Percentiles rank a stretch among this genome's conserved stretches.
Conservation (phyloP, 169 alveolate species). For the Plasmodium vivax region DNA sequence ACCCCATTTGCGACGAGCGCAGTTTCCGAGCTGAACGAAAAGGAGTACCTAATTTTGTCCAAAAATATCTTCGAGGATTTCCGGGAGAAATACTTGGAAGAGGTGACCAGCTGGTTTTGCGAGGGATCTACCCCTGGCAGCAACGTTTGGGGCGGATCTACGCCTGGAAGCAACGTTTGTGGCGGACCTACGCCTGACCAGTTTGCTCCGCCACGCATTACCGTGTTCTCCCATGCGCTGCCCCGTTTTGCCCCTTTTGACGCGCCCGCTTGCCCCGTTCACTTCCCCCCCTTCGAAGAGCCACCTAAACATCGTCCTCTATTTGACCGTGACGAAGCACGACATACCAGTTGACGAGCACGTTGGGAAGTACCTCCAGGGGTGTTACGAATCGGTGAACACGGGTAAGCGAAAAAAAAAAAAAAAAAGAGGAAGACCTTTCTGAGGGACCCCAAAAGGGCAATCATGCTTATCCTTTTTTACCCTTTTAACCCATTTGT, state of each 20-base stretch:
- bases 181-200: neutral
- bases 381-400: conserved; percentile 17
- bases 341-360: conserved; percentile 12
- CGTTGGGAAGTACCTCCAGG: conserved; percentile 33
- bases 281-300: conserved; percentile 1
- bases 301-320: conserved; percentile 20
- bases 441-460: neutral
- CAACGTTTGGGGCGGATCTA: too few species aligned
- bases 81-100: conserved; percentile 51
- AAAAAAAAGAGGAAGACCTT: neutral
- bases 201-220: neutral
- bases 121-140: too few species aligned
- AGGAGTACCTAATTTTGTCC: conserved; percentile 50
- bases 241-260: neutral
- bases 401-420: neutral
- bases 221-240: neutral
- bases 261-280: neutral
- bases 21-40: conserved; percentile 70
- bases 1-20: neutral
- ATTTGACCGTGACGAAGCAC: conserved; percentile 18
- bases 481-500: neutral
- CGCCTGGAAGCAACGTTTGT: too few species aligned
- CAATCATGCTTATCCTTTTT: neutral
- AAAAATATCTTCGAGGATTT: conserved; percentile 61
- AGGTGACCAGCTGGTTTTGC: neutral